A percentile compares a stretch with the other conserved stretches of the same genome.
phyloP scores from a whole-genome alignment of 441 rosid genomes.

The Flueggea neowawraea region DNA sequence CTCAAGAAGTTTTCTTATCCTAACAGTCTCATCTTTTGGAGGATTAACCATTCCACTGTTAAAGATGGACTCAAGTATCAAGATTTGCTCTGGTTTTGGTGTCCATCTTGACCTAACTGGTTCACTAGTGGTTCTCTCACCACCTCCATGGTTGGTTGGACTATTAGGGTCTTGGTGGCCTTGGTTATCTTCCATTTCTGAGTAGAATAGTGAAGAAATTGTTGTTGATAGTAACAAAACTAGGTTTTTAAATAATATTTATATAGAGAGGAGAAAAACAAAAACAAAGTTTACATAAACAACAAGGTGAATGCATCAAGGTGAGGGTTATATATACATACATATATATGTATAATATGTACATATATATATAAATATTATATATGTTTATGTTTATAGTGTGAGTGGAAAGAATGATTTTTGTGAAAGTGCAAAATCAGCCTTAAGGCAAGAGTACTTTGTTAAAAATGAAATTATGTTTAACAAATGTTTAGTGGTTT shows the following conservation, averaged over 20 bases:
- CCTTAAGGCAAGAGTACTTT: slow-evolving; percentile 14
- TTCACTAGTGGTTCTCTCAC: slow-evolving; percentile 44
- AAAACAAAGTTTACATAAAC: slow-evolving; percentile 16
- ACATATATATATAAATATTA: slow-evolving; percentile 15
- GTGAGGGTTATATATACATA: slow-evolving; percentile 1
- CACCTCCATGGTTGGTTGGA: slow-evolving; percentile 35
- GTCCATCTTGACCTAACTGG: slow-evolving; percentile 96
- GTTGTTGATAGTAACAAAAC: slow-evolving; percentile 13
- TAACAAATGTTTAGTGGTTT: too few species aligned
- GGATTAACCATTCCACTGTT: slow-evolving; percentile 99
- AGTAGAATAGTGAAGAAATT: slow-evolving; percentile 3
- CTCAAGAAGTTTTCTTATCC: slow-evolving; percentile 85
- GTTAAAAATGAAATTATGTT: too few species aligned
- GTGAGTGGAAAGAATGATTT: slow-evolving; percentile 20
- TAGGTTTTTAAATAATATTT: background rate
- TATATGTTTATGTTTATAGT: background rate
- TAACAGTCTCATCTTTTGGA: slow-evolving; percentile 90
- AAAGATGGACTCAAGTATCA: slow-evolving; percentile 96
- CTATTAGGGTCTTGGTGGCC: slow-evolving; percentile 41
- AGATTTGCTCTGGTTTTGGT: slow-evolving; percentile 96
- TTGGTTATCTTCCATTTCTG: slow-evolving; percentile 54
- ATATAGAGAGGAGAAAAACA: slow-evolving; percentile 6
- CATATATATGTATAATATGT: slow-evolving; percentile 14
- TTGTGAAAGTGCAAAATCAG: slow-evolving; percentile 30
- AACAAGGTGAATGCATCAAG: slow-evolving; percentile 20